Conservation (phyloP, 2,329 filamentous ascomycete genomes). For the Rugonectria rugulosa region DNA sequence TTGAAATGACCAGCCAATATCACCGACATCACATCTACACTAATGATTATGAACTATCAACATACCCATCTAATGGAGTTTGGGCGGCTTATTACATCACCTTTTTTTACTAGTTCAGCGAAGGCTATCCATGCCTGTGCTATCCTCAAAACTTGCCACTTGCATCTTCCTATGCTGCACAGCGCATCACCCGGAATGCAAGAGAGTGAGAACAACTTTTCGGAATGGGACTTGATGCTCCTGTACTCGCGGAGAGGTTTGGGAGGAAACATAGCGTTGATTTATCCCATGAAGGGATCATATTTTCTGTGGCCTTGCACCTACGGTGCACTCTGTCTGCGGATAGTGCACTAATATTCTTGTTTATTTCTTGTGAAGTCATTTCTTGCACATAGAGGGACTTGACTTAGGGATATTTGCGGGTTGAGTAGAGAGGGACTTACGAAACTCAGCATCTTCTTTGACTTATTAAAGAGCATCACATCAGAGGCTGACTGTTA, state of each 20-base stretch:
- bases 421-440: slow-evolving; percentile 3
- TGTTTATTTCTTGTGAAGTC: slow-evolving; percentile 29
- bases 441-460: slow-evolving; percentile 8
- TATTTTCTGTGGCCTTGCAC: slow-evolving; percentile 20
- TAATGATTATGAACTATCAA: slow-evolving; percentile 44
- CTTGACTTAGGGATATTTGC: slow-evolving; percentile 9
- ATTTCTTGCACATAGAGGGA: slow-evolving; percentile 22
- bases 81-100: slow-evolving; percentile 37
- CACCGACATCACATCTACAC: slow-evolving; percentile 26
- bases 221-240: slow-evolving; percentile 10
- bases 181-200: background rate
- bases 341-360: slow-evolving; percentile 12
- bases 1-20: slow-evolving; percentile 40
- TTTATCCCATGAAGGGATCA: slow-evolving; percentile 17
- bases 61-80: slow-evolving; percentile 46
- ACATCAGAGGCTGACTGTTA: no score
- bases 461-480: no score
- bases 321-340: slow-evolving; percentile 13
- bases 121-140: slow-evolving; percentile 27
- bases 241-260: slow-evolving; percentile 19
- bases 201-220: slow-evolving; percentile 4
- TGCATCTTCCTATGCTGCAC: slow-evolving; percentile 4
- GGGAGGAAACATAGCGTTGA: slow-evolving; percentile 28
- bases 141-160: slow-evolving; percentile 16
- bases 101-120: slow-evolving; percentile 16